Base-by-base conservation (phyloP, 768 basidiomycete genomes). In the Naematelia aurantialba region DNA sequence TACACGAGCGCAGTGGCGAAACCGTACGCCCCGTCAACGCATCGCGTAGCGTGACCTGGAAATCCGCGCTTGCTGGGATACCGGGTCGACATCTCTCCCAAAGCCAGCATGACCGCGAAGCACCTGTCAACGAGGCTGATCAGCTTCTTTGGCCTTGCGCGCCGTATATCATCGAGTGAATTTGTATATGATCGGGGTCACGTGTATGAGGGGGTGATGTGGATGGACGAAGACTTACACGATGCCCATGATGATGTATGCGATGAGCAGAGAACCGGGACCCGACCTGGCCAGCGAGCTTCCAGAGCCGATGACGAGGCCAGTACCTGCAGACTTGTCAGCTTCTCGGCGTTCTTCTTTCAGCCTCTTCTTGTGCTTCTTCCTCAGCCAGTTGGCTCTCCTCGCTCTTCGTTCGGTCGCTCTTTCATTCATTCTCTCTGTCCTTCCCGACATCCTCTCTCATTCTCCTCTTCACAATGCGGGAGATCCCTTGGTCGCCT, bases 1-100 rank as follows among this genome's bases (percentile, higher is more conserved):
- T 68, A 65, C 58, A 70, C 69, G 45, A 70, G 46, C 51, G 68
- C 67, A 47, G 69, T 65, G 5, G 71, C 71, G 62, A 72, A 72
- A 30, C 73, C 73, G 54, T 70, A 66, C 22, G 69, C 71, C 11
- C 61, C 63, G 55, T 72, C 73, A 29, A 72, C 67, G 51, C 67
- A 76, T 59, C 74, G 63, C 27, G 74, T 71, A 29, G 65, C 75
- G 58, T 76, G 71, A 30, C 72, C 75, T 0, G 73, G 66, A 62
- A 76, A 74, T 55, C 73, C 75, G 47, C 69, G 69, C 61, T 74
- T 71, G 45, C 51, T 55, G 19, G 74, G 72, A 48, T 67, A 68
- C 45, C 58, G 59, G 14, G 74, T 69, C 3, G 68, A 65, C 72
- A 72, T 74, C 54, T 73, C 72, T 21, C 68, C 72, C 21, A 73